Conservation (phyloP, 768 basidiomycete genomes). For the Pleurotus sapidus region DNA sequence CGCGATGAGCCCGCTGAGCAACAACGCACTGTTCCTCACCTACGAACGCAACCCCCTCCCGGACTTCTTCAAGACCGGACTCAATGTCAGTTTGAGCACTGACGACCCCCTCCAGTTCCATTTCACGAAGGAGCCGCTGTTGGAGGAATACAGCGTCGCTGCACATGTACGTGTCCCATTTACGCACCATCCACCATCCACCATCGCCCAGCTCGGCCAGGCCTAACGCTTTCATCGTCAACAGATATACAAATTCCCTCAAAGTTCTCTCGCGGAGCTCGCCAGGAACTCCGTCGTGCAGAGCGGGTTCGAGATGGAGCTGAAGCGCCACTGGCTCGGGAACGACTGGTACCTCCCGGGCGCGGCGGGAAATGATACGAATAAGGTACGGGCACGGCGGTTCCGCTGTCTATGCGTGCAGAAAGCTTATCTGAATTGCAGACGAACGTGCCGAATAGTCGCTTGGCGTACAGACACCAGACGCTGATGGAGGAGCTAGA, state of each 20-base stretch:
- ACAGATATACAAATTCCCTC: conserved; percentile 95
- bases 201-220: too few species aligned
- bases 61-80: conserved; percentile 93
- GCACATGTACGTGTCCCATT: conserved; percentile 71
- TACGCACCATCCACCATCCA: neutral
- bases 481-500: conserved; percentile 85
- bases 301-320: conserved; percentile 97
- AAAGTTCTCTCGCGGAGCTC: conserved; percentile 91
- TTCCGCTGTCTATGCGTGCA: neutral
- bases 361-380: conserved; percentile 90
- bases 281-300: conserved; percentile 98
- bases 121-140: conserved; percentile 96
- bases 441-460: conserved; percentile 97
- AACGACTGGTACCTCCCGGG: conserved; percentile 93
- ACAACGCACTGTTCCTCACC: conserved; percentile 94
- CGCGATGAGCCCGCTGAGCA: conserved; percentile 97
- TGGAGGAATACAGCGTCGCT: conserved; percentile 98
- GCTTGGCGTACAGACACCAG: conserved; percentile 87
- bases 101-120: conserved; percentile 97
- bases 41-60: conserved; percentile 97
- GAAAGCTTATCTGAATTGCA: conserved; percentile 24
- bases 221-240: neutral
- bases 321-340: conserved; percentile 95
- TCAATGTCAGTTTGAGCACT: conserved; percentile 95
- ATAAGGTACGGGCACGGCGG: conserved; percentile 59